Evolutionary conservation across 371 early-diverging fungal species (phyloP).

Genomic region (Apophysomyces sp.): DNA sequence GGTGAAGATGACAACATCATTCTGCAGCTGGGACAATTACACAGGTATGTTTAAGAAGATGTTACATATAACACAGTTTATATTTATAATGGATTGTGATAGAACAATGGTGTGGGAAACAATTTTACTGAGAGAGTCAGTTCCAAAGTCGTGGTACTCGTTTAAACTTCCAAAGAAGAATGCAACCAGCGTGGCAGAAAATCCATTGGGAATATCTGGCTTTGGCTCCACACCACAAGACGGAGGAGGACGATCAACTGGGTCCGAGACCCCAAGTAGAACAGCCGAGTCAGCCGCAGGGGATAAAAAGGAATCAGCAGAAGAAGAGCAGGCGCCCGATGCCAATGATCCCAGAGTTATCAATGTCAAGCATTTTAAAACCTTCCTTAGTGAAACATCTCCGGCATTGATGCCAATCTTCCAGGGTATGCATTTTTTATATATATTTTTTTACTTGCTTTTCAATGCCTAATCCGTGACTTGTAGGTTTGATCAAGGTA

Average conservation of each 20-base stretch:
- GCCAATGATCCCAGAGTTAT: slow-evolving; percentile 59
- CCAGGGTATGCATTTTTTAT: slow-evolving; percentile 55
- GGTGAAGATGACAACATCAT: slow-evolving; percentile 55
- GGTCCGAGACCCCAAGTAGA: slow-evolving; percentile 10
- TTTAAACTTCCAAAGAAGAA: slow-evolving; percentile 31
- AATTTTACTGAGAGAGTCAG: slow-evolving; percentile 54
- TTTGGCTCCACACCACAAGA: slow-evolving; percentile 3
- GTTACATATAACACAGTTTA: not conserved
- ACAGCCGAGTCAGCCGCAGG: not conserved
- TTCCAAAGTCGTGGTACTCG: slow-evolving; percentile 72
- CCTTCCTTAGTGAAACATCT: slow-evolving; percentile 68
- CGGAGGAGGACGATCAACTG: slow-evolving; percentile 9
- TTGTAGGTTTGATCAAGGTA: slow-evolving; percentile 63
- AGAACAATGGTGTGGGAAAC: slow-evolving; percentile 72
- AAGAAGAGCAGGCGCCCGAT: slow-evolving; percentile 31
- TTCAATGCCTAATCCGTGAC: not conserved
- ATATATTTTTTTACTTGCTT: not conserved
- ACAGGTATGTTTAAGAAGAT: slow-evolving; percentile 43
- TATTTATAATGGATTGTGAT: not conserved
- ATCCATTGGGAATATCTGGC: slow-evolving; percentile 42
- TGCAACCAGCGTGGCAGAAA: slow-evolving; percentile 17
- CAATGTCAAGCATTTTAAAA: slow-evolving; percentile 69
- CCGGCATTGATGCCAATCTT: slow-evolving; percentile 63
- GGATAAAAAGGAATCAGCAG: slow-evolving; percentile 23
- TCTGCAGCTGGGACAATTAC: slow-evolving; percentile 59